A percentile compares a stretch with the other conserved stretches of the same genome.
These are phyloP conservation scores for Ceriops tagal DNA, from an alignment of 345 rosid genomes.

Conservation along the genomic window DNA sequence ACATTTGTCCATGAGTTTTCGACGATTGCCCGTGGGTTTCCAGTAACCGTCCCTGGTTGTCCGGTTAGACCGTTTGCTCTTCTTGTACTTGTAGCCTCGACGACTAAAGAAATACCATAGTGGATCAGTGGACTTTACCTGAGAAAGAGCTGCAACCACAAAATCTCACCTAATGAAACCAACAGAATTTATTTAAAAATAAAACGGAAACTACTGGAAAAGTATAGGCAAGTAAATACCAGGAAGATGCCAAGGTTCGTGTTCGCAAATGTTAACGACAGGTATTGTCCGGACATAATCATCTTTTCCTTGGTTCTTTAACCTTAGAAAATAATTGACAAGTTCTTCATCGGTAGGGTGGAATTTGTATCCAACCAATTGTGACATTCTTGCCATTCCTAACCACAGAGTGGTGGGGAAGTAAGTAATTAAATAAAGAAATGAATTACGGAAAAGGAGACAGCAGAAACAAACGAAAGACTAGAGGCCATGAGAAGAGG, in stretches of 20 bases:
- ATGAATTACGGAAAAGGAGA: not conserved
- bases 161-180: not conserved
- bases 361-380: conserved; percentile 25
- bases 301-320: conserved; percentile 18
- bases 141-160: conserved; percentile 3
- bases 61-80: conserved; percentile 23
- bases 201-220: not conserved
- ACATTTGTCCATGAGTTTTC: conserved; percentile 3
- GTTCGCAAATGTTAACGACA: conserved; percentile 32
- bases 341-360: conserved; percentile 45
- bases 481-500: not conserved
- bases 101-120: conserved; percentile 42
- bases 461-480: not conserved
- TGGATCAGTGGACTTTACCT: not conserved
- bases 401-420: not conserved
- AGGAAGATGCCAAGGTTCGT: conserved; percentile 52
- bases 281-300: conserved; percentile 7
- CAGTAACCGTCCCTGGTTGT: conserved; percentile 40
- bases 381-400: not conserved
- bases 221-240: conserved; percentile 10
- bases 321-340: conserved; percentile 26
- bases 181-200: too few species aligned
- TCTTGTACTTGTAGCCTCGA: conserved; percentile 20
- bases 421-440: not conserved
- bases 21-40: conserved; percentile 47